Evolutionary conservation across 2,329 filamentous ascomycete genomes (phyloP).

Genomic region (Clarireedia homoeocarpa): DNA sequence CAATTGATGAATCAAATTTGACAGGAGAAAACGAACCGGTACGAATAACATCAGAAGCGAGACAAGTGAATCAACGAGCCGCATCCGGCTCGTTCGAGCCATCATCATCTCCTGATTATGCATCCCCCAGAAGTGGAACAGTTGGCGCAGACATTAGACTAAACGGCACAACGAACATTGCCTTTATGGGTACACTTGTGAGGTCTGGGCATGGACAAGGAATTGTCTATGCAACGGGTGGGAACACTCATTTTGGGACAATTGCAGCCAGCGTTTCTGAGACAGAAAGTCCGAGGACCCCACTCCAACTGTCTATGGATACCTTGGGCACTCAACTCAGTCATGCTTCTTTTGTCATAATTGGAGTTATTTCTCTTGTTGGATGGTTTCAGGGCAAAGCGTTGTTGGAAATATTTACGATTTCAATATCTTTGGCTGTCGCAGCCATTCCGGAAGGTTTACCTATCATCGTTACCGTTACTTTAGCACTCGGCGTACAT

Average conservation of each 20-base stretch:
- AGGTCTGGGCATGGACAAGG: slow-evolving; percentile 93
- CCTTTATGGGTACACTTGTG: slow-evolving; percentile 95
- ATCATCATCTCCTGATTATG: slow-evolving; percentile 49
- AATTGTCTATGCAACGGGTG: slow-evolving; percentile 93
- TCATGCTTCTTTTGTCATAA: slow-evolving; percentile 93
- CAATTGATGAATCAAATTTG: slow-evolving; percentile 93
- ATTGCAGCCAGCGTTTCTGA: slow-evolving; percentile 91
- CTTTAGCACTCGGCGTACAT: slow-evolving; percentile 85
- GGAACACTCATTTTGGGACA: slow-evolving; percentile 88
- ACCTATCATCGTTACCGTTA: slow-evolving; percentile 97
- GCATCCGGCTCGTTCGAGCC: slow-evolving; percentile 28
- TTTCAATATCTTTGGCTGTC: slow-evolving; percentile 92
- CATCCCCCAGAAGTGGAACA: slow-evolving; percentile 48
- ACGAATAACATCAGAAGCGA: slow-evolving; percentile 63
- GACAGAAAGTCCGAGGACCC: slow-evolving; percentile 91
- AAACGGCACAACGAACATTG: slow-evolving; percentile 80
- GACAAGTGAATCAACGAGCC: slow-evolving; percentile 25
- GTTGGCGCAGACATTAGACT: slow-evolving; percentile 58
- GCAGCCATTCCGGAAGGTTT: slow-evolving; percentile 94
- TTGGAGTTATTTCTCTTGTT: slow-evolving; percentile 84
- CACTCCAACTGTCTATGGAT: slow-evolving; percentile 94
- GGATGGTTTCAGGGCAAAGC: slow-evolving; percentile 86
- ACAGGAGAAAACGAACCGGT: slow-evolving; percentile 96
- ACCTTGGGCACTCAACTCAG: slow-evolving; percentile 92
- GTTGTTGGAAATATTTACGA: slow-evolving; percentile 91